Base-by-base conservation (phyloP, 768 basidiomycete species). In the Stropharia rugosoannulata region DNA sequence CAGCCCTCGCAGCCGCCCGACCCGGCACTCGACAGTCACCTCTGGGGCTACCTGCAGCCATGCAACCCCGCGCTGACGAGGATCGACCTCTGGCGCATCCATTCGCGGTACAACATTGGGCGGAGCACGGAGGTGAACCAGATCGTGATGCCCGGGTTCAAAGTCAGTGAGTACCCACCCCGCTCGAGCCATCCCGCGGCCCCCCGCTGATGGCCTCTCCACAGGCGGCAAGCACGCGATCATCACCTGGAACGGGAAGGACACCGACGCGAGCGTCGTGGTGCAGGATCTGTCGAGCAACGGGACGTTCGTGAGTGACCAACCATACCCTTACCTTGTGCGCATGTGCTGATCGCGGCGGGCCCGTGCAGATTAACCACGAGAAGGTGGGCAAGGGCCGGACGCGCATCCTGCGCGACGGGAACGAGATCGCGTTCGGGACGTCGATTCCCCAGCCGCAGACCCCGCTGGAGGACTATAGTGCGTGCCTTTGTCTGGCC, bases 361-460 rank as follows among this genome's bases (percentile, higher is more conserved):
- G 29, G 13, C 35, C 36, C 35, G 32, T 18, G 29, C 16, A 91
- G 90, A 83, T 91, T 63, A 90, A 89, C 62, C 82, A 83, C 29
- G 69, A 69, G 39, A 83, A 82, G 68, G 78, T 95, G 52, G 85
- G 82, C 37, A 84, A 79, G 62, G 76, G 75, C 39, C 70, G 75
- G 9, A 75, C 78, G 51, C 73, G 79, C 37, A 73, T 90, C 42
- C 72, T 95, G 47, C 79, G 77, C 11, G 85, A 91, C 57, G 94
- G 95, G 6, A 90, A 91, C 66, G 93, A 95, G 70, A 81, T 98
- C 62, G 86, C 90, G 7, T 89, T 98, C 61, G 95, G 95, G 7
- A 82, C 82, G 11, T 73, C 69, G 11, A 63, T 67, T 15, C 76
- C 77, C 22, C 83, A 80, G 63, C 69, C 66, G 45, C 72, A 73